Conservation (phyloP, 1,284 basidiomycete genomes). For the Ceratobasidium sp. region DNA sequence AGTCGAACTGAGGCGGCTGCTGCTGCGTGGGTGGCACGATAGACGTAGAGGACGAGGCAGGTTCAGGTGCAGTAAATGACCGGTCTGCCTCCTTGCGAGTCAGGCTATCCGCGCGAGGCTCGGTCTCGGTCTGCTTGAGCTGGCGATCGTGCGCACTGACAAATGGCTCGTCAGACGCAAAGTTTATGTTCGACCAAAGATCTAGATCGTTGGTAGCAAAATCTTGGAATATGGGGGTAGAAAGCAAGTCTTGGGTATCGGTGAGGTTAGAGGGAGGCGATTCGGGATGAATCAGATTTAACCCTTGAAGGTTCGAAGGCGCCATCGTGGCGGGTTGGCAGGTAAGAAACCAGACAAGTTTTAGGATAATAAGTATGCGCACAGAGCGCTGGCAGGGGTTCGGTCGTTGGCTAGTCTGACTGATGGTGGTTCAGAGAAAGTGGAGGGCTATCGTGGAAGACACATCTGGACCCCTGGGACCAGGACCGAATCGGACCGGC, state of each 20-base stretch:
- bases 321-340: conserved; percentile 41
- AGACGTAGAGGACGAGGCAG: conserved; percentile 36
- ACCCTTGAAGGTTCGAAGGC: conserved; percentile 68
- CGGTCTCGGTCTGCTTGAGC: conserved; percentile 56
- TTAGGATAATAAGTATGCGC: background rate
- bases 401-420: background rate
- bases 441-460: conserved; percentile 24
- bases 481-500: conserved; percentile 11
- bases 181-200: conserved; percentile 84
- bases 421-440: conserved; percentile 19
- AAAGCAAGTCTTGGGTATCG: conserved; percentile 70
- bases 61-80: conserved; percentile 1
- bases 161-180: conserved; percentile 78
- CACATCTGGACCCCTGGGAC: conserved; percentile 26
- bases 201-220: conserved; percentile 78
- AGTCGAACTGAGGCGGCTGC: conserved; percentile 28
- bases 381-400: conserved; percentile 21
- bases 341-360: background rate
- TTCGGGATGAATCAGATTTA: conserved; percentile 75
- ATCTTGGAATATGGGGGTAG: conserved; percentile 72
- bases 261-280: conserved; percentile 60
- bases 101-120: conserved; percentile 19
- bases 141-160: conserved; percentile 49
- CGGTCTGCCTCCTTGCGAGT: conserved; percentile 30
- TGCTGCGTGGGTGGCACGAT: conserved; percentile 14